Evolutionary conservation across 805 yeast species (phyloP).

Genomic region (Yamadazyma phyllophila): DNA sequence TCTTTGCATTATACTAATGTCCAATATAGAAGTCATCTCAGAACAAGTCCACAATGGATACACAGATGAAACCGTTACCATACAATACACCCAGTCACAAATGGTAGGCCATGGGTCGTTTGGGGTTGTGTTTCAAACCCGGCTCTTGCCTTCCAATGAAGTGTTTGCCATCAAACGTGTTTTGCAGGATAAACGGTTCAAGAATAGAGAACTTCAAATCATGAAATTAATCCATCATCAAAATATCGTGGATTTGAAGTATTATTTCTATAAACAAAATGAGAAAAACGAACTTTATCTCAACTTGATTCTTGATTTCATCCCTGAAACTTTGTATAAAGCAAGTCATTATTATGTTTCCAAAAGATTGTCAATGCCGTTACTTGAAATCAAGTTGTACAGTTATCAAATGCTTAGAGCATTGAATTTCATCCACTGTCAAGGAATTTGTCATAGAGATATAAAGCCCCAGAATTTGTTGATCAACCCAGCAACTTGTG

Average conservation of each 20-base stretch:
- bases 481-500: conserved; percentile 81
- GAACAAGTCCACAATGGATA: conserved; percentile 73
- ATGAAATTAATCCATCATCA: conserved; percentile 88
- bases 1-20: conserved; percentile 6
- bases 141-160: conserved; percentile 67
- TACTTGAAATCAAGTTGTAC: conserved; percentile 82
- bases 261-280: conserved; percentile 74
- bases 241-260: conserved; percentile 82
- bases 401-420: conserved; percentile 77
- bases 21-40: conserved; percentile 42
- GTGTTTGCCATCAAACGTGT: conserved; percentile 93
- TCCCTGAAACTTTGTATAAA: conserved; percentile 94
- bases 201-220: conserved; percentile 91
- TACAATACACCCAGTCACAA: conserved; percentile 77
- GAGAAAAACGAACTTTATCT: conserved; percentile 80
- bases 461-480: conserved; percentile 87
- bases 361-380: conserved; percentile 77
- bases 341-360: conserved; percentile 82
- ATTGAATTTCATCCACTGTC: conserved; percentile 70
- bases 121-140: conserved; percentile 94
- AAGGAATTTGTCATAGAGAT: conserved; percentile 89
- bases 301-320: conserved; percentile 84
- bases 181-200: conserved; percentile 91
- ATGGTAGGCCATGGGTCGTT: conserved; percentile 99
- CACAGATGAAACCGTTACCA: conserved; percentile 57